Conservation (phyloP, 176 grass and related monocot species). For the Oryza coarctata region DNA sequence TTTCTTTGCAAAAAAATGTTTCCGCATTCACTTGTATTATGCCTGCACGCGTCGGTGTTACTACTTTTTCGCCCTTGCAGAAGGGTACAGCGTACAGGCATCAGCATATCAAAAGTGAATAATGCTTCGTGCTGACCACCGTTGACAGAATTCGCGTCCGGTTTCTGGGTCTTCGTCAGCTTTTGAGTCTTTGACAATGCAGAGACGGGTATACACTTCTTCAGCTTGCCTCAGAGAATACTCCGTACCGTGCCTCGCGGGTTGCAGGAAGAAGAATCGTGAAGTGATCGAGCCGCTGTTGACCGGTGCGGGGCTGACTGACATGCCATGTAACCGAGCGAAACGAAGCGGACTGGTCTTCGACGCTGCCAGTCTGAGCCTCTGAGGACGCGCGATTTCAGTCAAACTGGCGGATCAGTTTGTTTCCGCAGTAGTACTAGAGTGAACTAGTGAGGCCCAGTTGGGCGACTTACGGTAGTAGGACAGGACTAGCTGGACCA, state of each 20-base stretch:
- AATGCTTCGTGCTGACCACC: no score
- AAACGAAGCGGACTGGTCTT: background rate
- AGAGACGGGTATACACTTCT: no score
- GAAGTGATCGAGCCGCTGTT: constrained; percentile 2
- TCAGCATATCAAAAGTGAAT: no score
- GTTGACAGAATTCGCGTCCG: background rate
- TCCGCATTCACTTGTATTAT: background rate
- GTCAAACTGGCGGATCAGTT: background rate
- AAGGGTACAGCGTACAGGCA: background rate
- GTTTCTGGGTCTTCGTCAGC: constrained; percentile 5
- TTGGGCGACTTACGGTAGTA: background rate
- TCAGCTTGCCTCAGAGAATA: background rate
- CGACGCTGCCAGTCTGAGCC: background rate
- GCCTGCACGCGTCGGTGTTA: background rate
- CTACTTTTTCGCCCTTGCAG: background rate
- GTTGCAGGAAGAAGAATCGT: background rate
- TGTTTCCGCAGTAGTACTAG: no score
- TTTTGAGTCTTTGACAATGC: background rate
- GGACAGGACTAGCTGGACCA: background rate
- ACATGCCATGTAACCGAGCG: background rate
- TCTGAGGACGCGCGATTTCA: background rate
- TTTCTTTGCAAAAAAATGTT: background rate
- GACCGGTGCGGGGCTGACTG: constrained; percentile 24
- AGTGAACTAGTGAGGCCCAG: background rate
- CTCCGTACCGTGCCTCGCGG: background rate